phyloP scores from a whole-genome alignment of 2,329 filamentous ascomycete genomes.

The Fusarium fujikuroi region DNA sequence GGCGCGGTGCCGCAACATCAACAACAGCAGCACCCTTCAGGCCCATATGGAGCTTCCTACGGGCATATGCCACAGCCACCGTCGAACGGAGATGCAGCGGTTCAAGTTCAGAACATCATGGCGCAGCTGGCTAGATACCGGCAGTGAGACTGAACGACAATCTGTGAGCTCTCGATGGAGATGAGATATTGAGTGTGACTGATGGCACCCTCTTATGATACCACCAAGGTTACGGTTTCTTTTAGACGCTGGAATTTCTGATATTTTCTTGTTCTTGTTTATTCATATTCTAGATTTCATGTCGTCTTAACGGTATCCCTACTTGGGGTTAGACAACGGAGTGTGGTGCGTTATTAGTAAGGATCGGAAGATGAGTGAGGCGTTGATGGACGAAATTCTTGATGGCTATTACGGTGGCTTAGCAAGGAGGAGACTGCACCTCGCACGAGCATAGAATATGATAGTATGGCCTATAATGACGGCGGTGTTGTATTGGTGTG shows the following conservation, averaged over 20 bases:
- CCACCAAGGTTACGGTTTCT: conserved; percentile 11
- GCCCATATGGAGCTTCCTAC: conserved; percentile 47
- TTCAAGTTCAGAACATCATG: conserved; percentile 78
- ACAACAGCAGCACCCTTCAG: conserved; percentile 11
- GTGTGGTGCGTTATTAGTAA: conserved; percentile 2
- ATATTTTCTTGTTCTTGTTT: conserved; percentile 7
- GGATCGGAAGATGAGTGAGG: conserved; percentile 19
- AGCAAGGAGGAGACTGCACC: not conserved
- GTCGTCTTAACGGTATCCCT: conserved; percentile 5
- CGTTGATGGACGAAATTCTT: conserved; percentile 30
- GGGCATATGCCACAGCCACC: conserved; percentile 47
- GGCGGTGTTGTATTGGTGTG: conserved; percentile 21
- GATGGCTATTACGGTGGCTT: not conserved
- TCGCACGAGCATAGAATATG: conserved; percentile 27
- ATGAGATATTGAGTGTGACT: not conserved
- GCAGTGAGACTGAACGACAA: conserved; percentile 51
- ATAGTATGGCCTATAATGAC: conserved; percentile 22
- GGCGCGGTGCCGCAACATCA: conserved; percentile 36
- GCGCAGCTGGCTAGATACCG: conserved; percentile 75
- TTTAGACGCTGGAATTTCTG: conserved; percentile 23
- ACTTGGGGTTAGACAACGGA: conserved; percentile 15
- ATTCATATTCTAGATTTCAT: conserved; percentile 24
- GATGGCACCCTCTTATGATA: conserved; percentile 34
- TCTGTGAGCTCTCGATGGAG: not conserved
- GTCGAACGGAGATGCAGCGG: conserved; percentile 52